These are phyloP conservation scores for Trametes hirsuta DNA, from an alignment of 1,284 basidiomycete genomes.

Conservation along the genomic window DNA sequence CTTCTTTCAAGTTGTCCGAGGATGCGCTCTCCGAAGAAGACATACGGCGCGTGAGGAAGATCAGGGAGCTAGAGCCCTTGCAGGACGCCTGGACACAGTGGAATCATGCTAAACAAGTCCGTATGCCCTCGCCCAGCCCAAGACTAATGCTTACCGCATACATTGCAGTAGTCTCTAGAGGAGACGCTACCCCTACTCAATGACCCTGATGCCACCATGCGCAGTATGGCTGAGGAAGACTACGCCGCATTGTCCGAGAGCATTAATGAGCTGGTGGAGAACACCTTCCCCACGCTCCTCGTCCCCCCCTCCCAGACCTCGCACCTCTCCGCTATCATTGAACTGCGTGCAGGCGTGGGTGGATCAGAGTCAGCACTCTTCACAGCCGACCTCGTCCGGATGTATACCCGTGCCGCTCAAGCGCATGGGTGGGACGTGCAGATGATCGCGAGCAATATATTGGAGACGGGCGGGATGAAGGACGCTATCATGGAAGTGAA, in stretches of 20 bases:
- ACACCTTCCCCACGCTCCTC: constrained; percentile 70
- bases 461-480: constrained; percentile 70
- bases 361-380: constrained; percentile 91
- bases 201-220: constrained; percentile 70
- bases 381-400: constrained; percentile 75
- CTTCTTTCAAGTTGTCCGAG: constrained; percentile 33
- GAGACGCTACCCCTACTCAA: constrained; percentile 66
- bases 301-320: constrained; percentile 71
- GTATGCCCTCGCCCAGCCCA: constrained; percentile 18
- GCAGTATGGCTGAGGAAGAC: constrained; percentile 84
- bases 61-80: constrained; percentile 58
- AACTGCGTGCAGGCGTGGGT: constrained; percentile 92
- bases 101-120: constrained; percentile 45
- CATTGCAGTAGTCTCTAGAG: constrained; percentile 58
- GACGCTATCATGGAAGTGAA: constrained; percentile 87
- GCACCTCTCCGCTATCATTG: constrained; percentile 79
- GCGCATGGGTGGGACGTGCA: constrained; percentile 54
- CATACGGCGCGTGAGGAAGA: constrained; percentile 45
- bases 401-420: constrained; percentile 81
- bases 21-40: constrained; percentile 40
- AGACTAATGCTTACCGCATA: constrained; percentile 8
- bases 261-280: constrained; percentile 52
- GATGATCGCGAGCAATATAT: constrained; percentile 56
- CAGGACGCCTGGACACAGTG: constrained; percentile 55
- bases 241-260: constrained; percentile 52